Conservation (phyloP, 371 early-diverging fungal species). For the Apophysomyces ossiformis region DNA sequence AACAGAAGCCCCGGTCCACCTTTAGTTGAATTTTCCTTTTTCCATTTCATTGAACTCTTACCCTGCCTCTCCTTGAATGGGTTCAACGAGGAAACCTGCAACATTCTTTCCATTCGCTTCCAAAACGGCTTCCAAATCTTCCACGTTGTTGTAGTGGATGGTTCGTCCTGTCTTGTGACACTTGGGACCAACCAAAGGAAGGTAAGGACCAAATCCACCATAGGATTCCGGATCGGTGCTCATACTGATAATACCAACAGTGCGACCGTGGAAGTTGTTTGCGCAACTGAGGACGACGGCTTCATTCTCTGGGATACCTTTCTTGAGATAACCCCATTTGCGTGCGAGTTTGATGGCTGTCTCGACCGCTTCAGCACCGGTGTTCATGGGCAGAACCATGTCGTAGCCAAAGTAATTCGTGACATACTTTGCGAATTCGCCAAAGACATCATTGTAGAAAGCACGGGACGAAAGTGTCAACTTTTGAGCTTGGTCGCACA, state of each 20-base stretch:
- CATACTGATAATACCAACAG: constrained; percentile 95
- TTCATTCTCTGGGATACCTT: constrained; percentile 83
- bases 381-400: constrained; percentile 98
- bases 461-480: constrained; percentile 93
- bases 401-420: constrained; percentile 95
- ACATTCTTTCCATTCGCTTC: constrained; percentile 81
- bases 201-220: constrained; percentile 90
- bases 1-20: too few relatives aligned
- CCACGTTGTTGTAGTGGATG: constrained; percentile 85
- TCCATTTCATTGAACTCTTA: constrained; percentile 22
- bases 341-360: constrained; percentile 98
- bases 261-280: constrained; percentile 98
- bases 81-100: constrained; percentile 96
- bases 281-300: constrained; percentile 86
- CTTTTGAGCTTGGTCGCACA: constrained; percentile 86
- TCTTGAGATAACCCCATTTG: constrained; percentile 95
- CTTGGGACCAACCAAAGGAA: constrained; percentile 85
- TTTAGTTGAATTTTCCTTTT: background rate
- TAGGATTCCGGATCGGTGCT: constrained; percentile 91
- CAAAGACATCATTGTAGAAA: constrained; percentile 95
- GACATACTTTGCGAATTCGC: constrained; percentile 88
- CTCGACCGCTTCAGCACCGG: constrained; percentile 98
- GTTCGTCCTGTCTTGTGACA: constrained; percentile 70
- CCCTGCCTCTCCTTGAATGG: constrained; percentile 99
- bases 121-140: constrained; percentile 88